Conservation (phyloP, 2,329 filamentous ascomycete genomes). For the Pezicula rhizophila region DNA sequence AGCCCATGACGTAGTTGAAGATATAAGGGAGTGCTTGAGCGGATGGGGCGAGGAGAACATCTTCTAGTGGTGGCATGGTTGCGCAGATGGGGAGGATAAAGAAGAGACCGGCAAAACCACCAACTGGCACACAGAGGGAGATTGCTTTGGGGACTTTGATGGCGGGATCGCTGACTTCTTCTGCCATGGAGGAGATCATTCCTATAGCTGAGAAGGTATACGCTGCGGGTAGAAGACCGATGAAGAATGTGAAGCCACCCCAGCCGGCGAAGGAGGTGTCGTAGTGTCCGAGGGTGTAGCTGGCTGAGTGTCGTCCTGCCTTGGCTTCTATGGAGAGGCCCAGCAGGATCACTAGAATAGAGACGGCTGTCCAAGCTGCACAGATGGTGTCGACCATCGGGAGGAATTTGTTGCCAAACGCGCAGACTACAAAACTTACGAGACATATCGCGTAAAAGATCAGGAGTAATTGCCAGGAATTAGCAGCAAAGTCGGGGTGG, state of each 20-base stretch:
- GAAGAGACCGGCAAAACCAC: constrained; percentile 42
- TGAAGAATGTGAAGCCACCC: constrained; percentile 55
- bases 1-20: constrained; percentile 42
- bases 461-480: constrained; percentile 61
- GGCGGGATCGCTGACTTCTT: constrained; percentile 49
- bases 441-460: constrained; percentile 66
- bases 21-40: constrained; percentile 46
- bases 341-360: constrained; percentile 51
- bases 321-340: constrained; percentile 48
- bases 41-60: constrained; percentile 37
- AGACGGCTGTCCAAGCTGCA: constrained; percentile 47
- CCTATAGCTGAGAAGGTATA: constrained; percentile 55
- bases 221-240: constrained; percentile 52
- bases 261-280: constrained; percentile 50
- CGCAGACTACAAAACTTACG: constrained; percentile 57
- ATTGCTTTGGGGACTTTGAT: constrained; percentile 42
- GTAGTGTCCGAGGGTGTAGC: constrained; percentile 49
- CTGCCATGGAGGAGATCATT: constrained; percentile 58
- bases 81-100: constrained; percentile 46
- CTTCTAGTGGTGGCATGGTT: constrained; percentile 39
- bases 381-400: constrained; percentile 56
- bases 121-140: constrained; percentile 40
- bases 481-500: constrained; percentile 44
- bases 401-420: constrained; percentile 61
- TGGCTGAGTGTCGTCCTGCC: constrained; percentile 43